Base-by-base conservation (phyloP, 164 flowering plant species). In the Sextonia rubra region DNA sequence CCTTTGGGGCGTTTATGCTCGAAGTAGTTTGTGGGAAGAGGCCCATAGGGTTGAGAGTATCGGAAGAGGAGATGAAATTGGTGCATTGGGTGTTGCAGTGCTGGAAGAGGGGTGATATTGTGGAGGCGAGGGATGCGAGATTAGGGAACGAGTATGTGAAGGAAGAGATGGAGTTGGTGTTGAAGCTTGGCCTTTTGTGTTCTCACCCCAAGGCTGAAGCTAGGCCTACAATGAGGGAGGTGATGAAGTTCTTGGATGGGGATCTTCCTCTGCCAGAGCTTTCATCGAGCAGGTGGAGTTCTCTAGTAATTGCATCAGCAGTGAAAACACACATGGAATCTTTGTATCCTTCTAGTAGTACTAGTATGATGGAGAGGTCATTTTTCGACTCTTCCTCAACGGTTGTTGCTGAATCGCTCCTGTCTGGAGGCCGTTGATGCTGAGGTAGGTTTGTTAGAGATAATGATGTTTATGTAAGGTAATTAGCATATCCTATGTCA, bases 121-220 rank as follows among this genome's bases (percentile, higher is more conserved):
- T 74, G 22, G 44, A 69, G 9, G 72, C 47, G 1, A 47, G 8
- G 12, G 76, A 74, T 61, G 14, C 32, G 27, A 68, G 37, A 32
- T 25, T 74, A 22, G 72, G 72, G 17, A 8, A 2, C 6, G 25
- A 48, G 0, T 74, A 68, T 48, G 72, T 37, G 24, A 23, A 17
- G 68, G 68, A 68, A 18, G 68, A 74, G 26, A 69, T 69, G 67
- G 72, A 60, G 22, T 32, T 74, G 72, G 76, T 74, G 26, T 27
- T 74, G 30, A 69, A 61, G 76, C 48, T 74, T 20, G 76, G 76
- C 8, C n/a, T 74, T 58, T 49, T 74, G 4, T 74, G 76, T 32
- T 69, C 72, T 1, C 67, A 60, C 2, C 18, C 71, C 9, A 7
- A 26, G 15, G 55, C 64, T 3, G 47, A 14, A 1, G 60, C 24